Conservation (phyloP, 2,329 filamentous ascomycete species). For the Penicillium sp. region DNA sequence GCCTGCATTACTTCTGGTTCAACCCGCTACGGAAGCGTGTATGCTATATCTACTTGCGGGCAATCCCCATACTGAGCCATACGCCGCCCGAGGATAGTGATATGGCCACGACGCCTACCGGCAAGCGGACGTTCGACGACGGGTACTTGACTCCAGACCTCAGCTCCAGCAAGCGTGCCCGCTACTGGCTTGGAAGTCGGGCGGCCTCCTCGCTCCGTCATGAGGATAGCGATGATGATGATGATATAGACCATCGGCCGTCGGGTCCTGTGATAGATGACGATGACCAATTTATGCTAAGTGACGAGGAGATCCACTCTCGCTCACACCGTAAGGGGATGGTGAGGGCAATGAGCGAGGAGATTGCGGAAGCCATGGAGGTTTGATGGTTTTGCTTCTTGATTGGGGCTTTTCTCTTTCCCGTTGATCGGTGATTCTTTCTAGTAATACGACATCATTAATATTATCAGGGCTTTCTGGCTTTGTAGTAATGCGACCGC, state of each 20-base stretch:
- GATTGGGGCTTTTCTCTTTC: constrained; percentile 10
- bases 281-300: constrained; percentile 43
- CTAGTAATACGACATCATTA: not conserved
- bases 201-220: constrained; percentile 42
- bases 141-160: constrained; percentile 48
- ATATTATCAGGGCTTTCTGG: not conserved
- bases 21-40: constrained; percentile 89
- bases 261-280: constrained; percentile 36
- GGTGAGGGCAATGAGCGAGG: constrained; percentile 51
- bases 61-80: constrained; percentile 68
- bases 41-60: constrained; percentile 86
- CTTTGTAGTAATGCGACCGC: no score
- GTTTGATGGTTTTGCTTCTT: constrained; percentile 35
- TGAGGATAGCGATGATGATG: constrained; percentile 38
- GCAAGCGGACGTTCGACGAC: constrained; percentile 47
- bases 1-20: constrained; percentile 95
- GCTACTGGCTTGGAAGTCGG: constrained; percentile 78
- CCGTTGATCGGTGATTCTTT: constrained; percentile 21
- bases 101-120: constrained; percentile 40
- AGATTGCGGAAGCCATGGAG: constrained; percentile 52
- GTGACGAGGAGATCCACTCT: constrained; percentile 42
- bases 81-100: constrained; percentile 51
- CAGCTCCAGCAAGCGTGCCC: constrained; percentile 72
- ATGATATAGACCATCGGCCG: constrained; percentile 38
- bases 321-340: constrained; percentile 42